Percentiles rank a stretch among this genome's conserved stretches.
Conservation (phyloP, 192 early-diverging fungal species). For the Gaertneriomyces sp. region DNA sequence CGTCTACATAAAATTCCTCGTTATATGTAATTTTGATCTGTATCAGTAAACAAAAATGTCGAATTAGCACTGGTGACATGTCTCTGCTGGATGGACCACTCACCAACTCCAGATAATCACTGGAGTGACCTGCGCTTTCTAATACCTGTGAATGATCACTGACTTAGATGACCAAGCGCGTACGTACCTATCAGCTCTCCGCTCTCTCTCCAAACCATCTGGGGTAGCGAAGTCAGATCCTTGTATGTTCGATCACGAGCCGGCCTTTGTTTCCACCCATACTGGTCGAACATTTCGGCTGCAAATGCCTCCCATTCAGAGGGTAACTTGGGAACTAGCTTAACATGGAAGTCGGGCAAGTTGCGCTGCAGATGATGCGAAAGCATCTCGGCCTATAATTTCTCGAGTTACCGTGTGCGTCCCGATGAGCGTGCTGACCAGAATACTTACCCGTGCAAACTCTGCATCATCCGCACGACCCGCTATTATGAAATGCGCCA, state of each 20-base stretch:
- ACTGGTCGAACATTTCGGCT: neutral
- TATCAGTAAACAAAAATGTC: neutral
- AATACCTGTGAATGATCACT: neutral
- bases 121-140: neutral
- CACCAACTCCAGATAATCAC: slow-evolving; percentile 20
- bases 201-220: slow-evolving; percentile 24
- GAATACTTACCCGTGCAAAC: slow-evolving; percentile 13
- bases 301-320: slow-evolving; percentile 8
- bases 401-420: neutral
- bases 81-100: neutral
- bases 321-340: slow-evolving; percentile 8
- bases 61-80: neutral
- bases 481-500: slow-evolving; percentile 30
- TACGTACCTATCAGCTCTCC: slow-evolving; percentile 24
- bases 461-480: slow-evolving; percentile 21
- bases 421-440: neutral
- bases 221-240: neutral
- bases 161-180: neutral
- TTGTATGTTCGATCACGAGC: slow-evolving; percentile 19
- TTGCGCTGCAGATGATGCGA: slow-evolving; percentile 21
- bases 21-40: slow-evolving; percentile 21
- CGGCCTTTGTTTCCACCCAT: slow-evolving; percentile 16
- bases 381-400: slow-evolving; percentile 19
- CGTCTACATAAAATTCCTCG: slow-evolving; percentile 11
- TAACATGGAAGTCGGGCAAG: slow-evolving; percentile 22